phyloP scores from a whole-genome alignment of 2,329 filamentous ascomycete species.

The Ophiostoma perfectum region DNA sequence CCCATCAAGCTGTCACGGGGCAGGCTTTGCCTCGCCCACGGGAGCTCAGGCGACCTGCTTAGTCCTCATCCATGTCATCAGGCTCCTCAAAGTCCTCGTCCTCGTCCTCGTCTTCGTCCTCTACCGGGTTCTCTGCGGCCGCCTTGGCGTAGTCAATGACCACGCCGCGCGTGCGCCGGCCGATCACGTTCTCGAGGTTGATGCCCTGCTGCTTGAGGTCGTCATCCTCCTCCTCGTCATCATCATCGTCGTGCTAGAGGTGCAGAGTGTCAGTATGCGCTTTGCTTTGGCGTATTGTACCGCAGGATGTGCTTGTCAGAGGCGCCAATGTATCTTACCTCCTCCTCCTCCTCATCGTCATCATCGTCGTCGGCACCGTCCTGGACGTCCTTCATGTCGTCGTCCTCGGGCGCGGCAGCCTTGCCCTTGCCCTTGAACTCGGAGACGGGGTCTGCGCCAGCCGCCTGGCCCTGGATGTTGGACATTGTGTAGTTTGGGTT shows the following conservation, averaged over 20 bases:
- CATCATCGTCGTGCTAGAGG: slow-evolving; percentile 17
- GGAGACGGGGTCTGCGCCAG: slow-evolving; percentile 27
- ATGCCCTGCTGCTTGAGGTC: slow-evolving; percentile 87
- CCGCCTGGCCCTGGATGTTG: slow-evolving; percentile 43
- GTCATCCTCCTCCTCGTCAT: slow-evolving; percentile 58
- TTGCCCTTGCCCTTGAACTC: slow-evolving; percentile 74
- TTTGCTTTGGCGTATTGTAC: too few species aligned
- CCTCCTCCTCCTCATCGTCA: slow-evolving; percentile 65
- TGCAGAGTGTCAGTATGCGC: too few species aligned
- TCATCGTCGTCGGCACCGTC: slow-evolving; percentile 72
- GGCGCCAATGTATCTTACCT: slow-evolving; percentile 32
- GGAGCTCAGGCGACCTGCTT: slow-evolving; percentile 22
- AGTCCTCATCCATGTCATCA: slow-evolving; percentile 64
- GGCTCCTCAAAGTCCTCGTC: slow-evolving; percentile 60
- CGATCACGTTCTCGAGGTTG: slow-evolving; percentile 82
- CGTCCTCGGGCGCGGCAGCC: slow-evolving; percentile 50
- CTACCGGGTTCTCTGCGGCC: slow-evolving; percentile 66
- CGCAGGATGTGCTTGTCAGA: too few species aligned
- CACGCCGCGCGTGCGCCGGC: slow-evolving; percentile 83
- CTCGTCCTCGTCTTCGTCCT: slow-evolving; percentile 78
- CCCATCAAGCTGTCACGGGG: background rate
- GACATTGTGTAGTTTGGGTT: slow-evolving; percentile 34
- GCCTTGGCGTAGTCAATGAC: slow-evolving; percentile 92
- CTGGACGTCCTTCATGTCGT: slow-evolving; percentile 55
- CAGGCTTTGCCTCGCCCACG: background rate